Evolutionary conservation across 2,329 filamentous ascomycete genomes (phyloP), one percentile per base, ranked within the genome.

Genomic region (Tolypocladium amazonense): DNA sequence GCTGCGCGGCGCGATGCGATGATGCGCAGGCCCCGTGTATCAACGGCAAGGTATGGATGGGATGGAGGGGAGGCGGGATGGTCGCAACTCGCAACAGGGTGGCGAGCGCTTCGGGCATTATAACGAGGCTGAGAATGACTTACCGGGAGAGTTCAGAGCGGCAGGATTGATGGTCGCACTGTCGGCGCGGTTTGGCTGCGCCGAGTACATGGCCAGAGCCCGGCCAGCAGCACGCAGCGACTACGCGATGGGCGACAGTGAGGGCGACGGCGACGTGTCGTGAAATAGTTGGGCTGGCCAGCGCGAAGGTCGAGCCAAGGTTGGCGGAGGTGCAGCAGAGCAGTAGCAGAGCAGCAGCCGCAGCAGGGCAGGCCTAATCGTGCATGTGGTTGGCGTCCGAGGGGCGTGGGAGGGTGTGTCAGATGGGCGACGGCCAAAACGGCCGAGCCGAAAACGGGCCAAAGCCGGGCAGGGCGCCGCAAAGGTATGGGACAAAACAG

Each of bases 91-190:
- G 58, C 54, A 62, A 59, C 35, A 56, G 58, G 56, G 52, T 62
- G 59, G 39, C 27, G 53, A 35, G 27, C 18, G 23, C 14, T 4
- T 7, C n/a, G 47, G 27, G 43, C 30, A 33, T 56, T 56, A 56
- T 45, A 59, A 59, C 47, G n/a, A 65, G 45, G 55, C 25, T 56
- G 25, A 23, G n/a, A 37, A 59, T 58, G 56, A 81, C 78, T 75
- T 86, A 93, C 89, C 85, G 79, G 86, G 79, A 73, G 87, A 87
- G 78, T 88, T 91, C 79, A 96, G 82, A 65, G 88, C 89, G 71
- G 90, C 90, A 73, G 91, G 91, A 81, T 95, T 90, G 81, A 96
- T 94, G 72, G 91, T 95, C 73, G 88, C 89, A 80, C 88, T 88
- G 74, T 90, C 88, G 83, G 89, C 88, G 76, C 85, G 85, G 80